Conservation (phyloP, 2,329 filamentous ascomycete genomes). For the Penicillium sp. region DNA sequence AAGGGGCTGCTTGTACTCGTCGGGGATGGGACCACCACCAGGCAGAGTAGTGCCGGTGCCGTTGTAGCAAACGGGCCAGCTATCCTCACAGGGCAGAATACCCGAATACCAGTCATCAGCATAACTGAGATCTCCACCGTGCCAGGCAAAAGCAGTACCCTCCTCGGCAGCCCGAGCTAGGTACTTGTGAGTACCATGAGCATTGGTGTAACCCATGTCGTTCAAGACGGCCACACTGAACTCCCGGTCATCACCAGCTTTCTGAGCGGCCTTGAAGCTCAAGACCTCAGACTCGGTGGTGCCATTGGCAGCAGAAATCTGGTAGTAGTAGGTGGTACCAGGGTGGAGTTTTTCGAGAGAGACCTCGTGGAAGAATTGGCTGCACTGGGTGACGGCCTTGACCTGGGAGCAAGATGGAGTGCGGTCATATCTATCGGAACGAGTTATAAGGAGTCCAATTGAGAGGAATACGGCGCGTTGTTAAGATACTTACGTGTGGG, state of each 20-base stretch:
- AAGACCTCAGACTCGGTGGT: conserved; percentile 56
- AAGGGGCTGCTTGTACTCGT: conserved; percentile 53
- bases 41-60: conserved; percentile 52
- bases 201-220: conserved; percentile 63
- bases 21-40: conserved; percentile 42
- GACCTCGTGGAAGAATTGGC: conserved; percentile 60
- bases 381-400: conserved; percentile 56
- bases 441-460: neutral
- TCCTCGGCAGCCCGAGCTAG: conserved; percentile 50
- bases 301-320: conserved; percentile 57
- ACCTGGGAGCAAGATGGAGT: conserved; percentile 58
- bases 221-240: conserved; percentile 58
- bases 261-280: conserved; percentile 55
- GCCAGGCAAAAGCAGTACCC: conserved; percentile 59
- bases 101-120: conserved; percentile 60
- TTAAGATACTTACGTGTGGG: conserved; percentile 46
- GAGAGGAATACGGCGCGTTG: neutral
- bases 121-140: conserved; percentile 60
- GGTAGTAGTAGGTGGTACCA: conserved; percentile 59
- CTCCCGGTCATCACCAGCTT: conserved; percentile 49
- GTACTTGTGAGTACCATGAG: conserved; percentile 55
- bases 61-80: conserved; percentile 61
- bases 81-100: conserved; percentile 56
- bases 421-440: conserved; percentile 53
- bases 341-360: conserved; percentile 50